Evolutionary conservation across 192 early-diverging fungal genomes (phyloP), one percentile per base, ranked within the genome.

Genomic region (Coemansia asiatica): DNA sequence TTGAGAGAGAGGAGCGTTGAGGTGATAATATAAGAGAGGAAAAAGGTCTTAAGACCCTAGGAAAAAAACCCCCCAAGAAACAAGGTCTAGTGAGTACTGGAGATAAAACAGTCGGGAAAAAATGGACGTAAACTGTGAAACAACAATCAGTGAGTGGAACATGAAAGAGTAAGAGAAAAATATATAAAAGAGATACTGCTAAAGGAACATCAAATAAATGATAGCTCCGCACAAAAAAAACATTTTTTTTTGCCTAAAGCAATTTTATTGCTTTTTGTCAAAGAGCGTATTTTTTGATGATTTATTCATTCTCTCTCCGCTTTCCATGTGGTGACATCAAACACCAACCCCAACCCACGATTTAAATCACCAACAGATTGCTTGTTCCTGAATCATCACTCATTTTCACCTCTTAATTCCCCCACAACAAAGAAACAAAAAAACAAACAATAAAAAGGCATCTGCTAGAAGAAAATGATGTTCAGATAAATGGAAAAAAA

Each of bases 21-120:
- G n/a, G n/a, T n/a, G n/a, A n/a, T n/a, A n/a, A n/a, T n/a, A n/a
- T n/a, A n/a, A n/a, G n/a, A n/a, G n/a, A n/a, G n/a, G n/a, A n/a
- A n/a, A n/a, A n/a, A n/a, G n/a, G n/a, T n/a, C n/a, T n/a, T n/a
- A n/a, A n/a, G n/a, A n/a, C n/a, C n/a, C n/a, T n/a, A n/a, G n/a
- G n/a, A n/a, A n/a, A n/a, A n/a, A n/a, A n/a, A n/a, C n/a, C n/a
- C n/a, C n/a, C n/a, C n/a, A n/a, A n/a, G n/a, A n/a, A n/a, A n/a
- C n/a, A n/a, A 33, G 31, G 31, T 33, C 31, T 3, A 3, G 31
- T 3, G 31, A 3, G 31, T 6, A 33, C 31, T 8, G 49, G 56
- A 29, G 58, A n/a, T 6, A n/a, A 63, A 23, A 47, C 23, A 66
- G n/a, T n/a, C n/a, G n/a, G n/a, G 9, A 60, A 66, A 66, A 38